Evolutionary conservation across 257 asterid genomes (phyloP).

Genomic region (Lantana camara): DNA sequence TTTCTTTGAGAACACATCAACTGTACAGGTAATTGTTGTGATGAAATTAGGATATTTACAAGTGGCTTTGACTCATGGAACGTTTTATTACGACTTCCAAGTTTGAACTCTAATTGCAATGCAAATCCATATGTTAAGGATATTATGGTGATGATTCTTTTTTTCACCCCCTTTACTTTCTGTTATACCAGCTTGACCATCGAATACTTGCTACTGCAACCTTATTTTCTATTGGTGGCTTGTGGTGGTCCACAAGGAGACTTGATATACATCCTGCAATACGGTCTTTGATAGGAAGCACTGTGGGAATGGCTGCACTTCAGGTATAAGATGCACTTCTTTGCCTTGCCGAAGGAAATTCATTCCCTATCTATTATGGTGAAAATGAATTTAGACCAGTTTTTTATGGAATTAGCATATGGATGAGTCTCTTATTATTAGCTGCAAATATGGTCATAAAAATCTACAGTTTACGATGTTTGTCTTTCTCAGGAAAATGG

Average conservation of each 20-base stretch:
- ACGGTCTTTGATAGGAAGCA: slow-evolving; percentile 64
- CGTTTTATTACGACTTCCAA: not conserved
- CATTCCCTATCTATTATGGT: slow-evolving; percentile 1
- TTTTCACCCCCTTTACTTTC: too few species aligned
- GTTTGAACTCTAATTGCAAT: not conserved
- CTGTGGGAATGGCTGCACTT: slow-evolving; percentile 84
- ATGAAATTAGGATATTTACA: slow-evolving; percentile 18
- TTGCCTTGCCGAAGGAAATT: not conserved
- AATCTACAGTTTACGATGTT: too few species aligned
- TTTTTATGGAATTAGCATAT: not conserved
- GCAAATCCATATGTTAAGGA: slow-evolving; percentile 5
- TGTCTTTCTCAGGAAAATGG: too few species aligned
- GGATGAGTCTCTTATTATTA: too few species aligned
- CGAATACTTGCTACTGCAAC: slow-evolving; percentile 94
- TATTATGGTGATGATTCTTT: slow-evolving; percentile 26
- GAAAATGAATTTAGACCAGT: not conserved
- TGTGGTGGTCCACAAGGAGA: slow-evolving; percentile 78
- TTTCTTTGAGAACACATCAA: slow-evolving; percentile 89
- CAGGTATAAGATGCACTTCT: slow-evolving; percentile 58
- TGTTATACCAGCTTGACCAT: slow-evolving; percentile 70
- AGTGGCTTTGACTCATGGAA: slow-evolving; percentile 11
- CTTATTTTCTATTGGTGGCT: slow-evolving; percentile 62
- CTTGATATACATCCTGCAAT: slow-evolving; percentile 84
- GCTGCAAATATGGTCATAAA: too few species aligned
- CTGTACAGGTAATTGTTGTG: slow-evolving; percentile 72